Conservation (phyloP, 805 yeast species). For the Schwanniomyces sp. region DNA sequence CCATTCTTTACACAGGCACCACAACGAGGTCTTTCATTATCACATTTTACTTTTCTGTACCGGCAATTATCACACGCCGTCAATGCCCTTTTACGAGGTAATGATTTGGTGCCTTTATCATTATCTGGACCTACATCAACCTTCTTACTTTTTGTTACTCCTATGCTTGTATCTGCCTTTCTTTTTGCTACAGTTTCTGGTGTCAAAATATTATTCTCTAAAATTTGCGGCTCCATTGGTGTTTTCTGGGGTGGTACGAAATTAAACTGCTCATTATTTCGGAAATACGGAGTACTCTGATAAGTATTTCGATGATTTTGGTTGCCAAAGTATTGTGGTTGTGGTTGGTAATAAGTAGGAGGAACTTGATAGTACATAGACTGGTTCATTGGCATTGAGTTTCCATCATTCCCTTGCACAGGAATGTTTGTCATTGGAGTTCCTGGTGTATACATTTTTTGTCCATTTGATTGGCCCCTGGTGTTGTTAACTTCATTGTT, state of each 20-base stretch:
- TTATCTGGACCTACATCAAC: not conserved
- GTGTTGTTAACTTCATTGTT: not conserved
- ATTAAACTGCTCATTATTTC: not conserved
- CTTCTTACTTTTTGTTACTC: not conserved
- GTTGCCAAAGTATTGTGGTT: not conserved
- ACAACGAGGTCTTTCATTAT: conserved; percentile 41
- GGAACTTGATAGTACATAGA: not conserved
- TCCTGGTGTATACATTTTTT: not conserved
- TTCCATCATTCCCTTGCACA: not conserved
- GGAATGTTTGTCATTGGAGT: not conserved
- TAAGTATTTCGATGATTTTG: not conserved
- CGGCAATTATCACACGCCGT: conserved; percentile 43
- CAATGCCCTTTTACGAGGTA: conserved; percentile 28
- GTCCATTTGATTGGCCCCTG: not conserved
- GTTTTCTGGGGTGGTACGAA: not conserved
- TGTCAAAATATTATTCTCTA: not conserved
- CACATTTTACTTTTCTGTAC: conserved; percentile 42
- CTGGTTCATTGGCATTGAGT: not conserved
- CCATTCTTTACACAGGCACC: conserved; percentile 43
- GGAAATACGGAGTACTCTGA: not conserved
- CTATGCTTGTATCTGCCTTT: not conserved
- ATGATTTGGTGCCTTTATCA: not conserved
- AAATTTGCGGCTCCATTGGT: not conserved
- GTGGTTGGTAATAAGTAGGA: not conserved
- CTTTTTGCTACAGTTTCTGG: not conserved